phyloP scores from a whole-genome alignment of 2,329 filamentous ascomycete species.

The Colletotrichum chlorophyti region DNA sequence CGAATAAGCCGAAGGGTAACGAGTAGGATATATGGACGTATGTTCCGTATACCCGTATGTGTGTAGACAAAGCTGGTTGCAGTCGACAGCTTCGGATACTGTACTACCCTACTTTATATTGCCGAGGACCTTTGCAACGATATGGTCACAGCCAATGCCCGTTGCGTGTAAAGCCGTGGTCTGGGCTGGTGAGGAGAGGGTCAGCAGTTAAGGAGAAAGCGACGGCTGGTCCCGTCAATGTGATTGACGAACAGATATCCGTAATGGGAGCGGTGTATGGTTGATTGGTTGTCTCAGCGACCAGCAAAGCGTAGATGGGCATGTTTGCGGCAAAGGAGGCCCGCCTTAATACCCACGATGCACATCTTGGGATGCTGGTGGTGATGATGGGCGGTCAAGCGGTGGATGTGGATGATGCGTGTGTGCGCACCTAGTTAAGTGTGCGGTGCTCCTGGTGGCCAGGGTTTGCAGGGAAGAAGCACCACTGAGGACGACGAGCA shows the following conservation, averaged over 20 bases:
- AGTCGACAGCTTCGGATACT: too few relatives aligned
- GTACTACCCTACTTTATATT: too few relatives aligned
- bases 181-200: too few relatives aligned
- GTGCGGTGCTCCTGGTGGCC: constrained; percentile 21
- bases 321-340: constrained; percentile 10
- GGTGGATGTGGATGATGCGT: constrained; percentile 6
- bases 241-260: constrained; percentile 1
- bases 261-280: constrained; percentile 15
- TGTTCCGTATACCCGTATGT: neutral
- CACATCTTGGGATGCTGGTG: constrained; percentile 7
- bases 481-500: constrained; percentile 2
- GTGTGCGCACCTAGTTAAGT: too few relatives aligned
- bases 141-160: neutral
- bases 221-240: neutral
- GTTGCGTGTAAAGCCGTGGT: too few relatives aligned
- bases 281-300: neutral
- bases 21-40: too few relatives aligned
- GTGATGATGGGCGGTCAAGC: neutral
- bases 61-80: neutral
- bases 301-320: neutral
- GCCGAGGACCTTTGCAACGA: too few relatives aligned
- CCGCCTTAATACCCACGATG: constrained; percentile 13
- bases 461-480: constrained; percentile 12
- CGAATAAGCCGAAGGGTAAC: too few relatives aligned
- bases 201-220: too few relatives aligned